Conservation (phyloP, 345 rosid species). For the Rhodamnia argentea region DNA sequence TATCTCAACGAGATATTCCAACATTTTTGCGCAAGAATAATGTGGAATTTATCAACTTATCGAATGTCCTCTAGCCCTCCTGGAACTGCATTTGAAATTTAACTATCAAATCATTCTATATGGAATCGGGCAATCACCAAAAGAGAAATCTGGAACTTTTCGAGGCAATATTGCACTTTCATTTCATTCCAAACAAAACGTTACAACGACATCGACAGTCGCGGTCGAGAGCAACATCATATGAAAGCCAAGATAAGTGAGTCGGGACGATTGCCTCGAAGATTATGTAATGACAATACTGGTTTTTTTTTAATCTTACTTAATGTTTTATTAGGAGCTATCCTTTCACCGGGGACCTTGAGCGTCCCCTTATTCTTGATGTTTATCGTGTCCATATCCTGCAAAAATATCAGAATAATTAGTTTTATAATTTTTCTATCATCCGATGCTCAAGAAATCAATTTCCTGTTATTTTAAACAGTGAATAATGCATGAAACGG, state of each 20-base stretch:
- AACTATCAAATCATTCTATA: background rate
- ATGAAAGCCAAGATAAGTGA: background rate
- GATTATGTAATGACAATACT: background rate
- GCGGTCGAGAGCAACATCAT: background rate
- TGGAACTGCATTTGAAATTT: background rate
- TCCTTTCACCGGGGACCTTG: background rate
- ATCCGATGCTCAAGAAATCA: background rate
- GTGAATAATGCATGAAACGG: no score
- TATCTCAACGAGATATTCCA: background rate
- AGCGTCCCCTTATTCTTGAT: background rate
- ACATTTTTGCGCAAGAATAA: no score
- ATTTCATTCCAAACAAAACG: no score
- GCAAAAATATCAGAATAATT: background rate
- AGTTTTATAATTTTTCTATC: background rate
- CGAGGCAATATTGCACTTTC: background rate
- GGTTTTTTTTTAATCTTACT: background rate
- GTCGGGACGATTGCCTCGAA: background rate
- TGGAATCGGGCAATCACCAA: background rate
- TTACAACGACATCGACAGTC: background rate
- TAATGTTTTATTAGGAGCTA: background rate
- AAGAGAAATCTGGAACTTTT: no score
- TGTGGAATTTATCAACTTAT: background rate
- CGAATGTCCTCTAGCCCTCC: background rate
- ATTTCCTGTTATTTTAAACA: no score
- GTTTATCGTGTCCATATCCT: background rate